Evolutionary conservation across 2,329 filamentous ascomycete species (phyloP).

Genomic region (Fusarium hainanense): DNA sequence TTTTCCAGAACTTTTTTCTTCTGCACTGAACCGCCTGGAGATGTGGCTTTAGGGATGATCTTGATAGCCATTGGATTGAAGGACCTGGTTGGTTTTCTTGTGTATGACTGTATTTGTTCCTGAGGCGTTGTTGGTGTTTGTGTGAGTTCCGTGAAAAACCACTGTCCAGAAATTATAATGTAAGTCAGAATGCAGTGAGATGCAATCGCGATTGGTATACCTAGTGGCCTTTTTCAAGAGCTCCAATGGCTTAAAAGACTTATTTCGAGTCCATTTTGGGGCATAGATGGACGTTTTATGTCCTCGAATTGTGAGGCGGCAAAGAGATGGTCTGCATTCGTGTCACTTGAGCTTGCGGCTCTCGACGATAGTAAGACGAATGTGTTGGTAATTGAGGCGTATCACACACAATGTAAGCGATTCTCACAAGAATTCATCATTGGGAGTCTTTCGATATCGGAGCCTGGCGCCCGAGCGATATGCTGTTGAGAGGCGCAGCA

Average conservation of each 20-base stretch:
- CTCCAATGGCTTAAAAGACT: neutral
- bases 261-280: neutral
- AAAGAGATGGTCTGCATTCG: neutral
- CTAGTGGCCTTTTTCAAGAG: neutral
- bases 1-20: neutral
- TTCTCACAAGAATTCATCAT: neutral
- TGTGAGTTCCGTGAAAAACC: conserved; percentile 1
- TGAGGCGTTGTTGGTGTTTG: conserved; percentile 1
- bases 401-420: neutral
- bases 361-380: conserved; percentile 9
- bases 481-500: conserved; percentile 27
- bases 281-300: conserved; percentile 25
- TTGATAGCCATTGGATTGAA: conserved; percentile 3
- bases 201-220: neutral
- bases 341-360: conserved; percentile 2
- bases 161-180: neutral
- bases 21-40: neutral
- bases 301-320: neutral
- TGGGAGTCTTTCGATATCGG: neutral
- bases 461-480: conserved; percentile 25
- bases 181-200: neutral
- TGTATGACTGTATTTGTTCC: neutral
- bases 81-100: neutral
- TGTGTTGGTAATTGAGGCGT: neutral
- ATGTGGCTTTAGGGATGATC: neutral